Percentiles rank a stretch among this genome's conserved stretches.
These are phyloP conservation scores for Nitzschia putrida DNA, from an alignment of 108 stramenopile genomes.

Conservation along the genomic window DNA sequence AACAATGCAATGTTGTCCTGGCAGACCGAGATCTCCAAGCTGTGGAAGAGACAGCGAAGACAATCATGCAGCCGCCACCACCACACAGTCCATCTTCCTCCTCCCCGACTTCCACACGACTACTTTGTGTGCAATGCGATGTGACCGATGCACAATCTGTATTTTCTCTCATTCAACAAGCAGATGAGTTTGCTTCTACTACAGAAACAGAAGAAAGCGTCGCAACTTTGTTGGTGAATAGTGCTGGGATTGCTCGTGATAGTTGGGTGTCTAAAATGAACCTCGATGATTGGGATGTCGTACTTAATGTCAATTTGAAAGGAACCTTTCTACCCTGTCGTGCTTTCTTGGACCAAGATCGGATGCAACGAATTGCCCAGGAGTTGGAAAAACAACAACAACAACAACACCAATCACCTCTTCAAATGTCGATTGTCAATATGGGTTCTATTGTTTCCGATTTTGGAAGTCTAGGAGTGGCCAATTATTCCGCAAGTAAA, in stretches of 20 bases:
- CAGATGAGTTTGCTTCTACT: conserved; percentile 22
- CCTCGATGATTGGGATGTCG: conserved; percentile 64
- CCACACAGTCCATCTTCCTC: too few relatives aligned
- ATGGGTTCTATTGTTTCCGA: conserved; percentile 71
- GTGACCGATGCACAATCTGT: conserved; percentile 56
- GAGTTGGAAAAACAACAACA: conserved; percentile 3
- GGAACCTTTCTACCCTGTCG: conserved; percentile 78
- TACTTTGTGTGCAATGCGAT: conserved; percentile 49
- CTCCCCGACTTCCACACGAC: not conserved
- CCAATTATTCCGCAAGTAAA: conserved; percentile 82
- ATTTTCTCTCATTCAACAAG: conserved; percentile 32
- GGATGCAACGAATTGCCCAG: conserved; percentile 5
- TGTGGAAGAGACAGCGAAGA: conserved; percentile 9
- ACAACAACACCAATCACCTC: too few relatives aligned
- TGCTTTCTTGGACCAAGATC: conserved; percentile 47
- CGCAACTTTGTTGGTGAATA: conserved; percentile 70
- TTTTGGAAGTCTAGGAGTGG: conserved; percentile 74
- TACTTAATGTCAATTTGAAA: conserved; percentile 82
- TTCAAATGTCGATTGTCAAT: conserved; percentile 61
- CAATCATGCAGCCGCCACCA: not conserved
- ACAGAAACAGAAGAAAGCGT: not conserved
- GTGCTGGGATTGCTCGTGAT: conserved; percentile 81
- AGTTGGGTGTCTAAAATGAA: conserved; percentile 66
- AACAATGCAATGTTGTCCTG: conserved; percentile 61
- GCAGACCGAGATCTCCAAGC: conserved; percentile 28